Evolutionary conservation across 129 eudicot genomes (phyloP).

Genomic region (Flaveria trinervia): DNA sequence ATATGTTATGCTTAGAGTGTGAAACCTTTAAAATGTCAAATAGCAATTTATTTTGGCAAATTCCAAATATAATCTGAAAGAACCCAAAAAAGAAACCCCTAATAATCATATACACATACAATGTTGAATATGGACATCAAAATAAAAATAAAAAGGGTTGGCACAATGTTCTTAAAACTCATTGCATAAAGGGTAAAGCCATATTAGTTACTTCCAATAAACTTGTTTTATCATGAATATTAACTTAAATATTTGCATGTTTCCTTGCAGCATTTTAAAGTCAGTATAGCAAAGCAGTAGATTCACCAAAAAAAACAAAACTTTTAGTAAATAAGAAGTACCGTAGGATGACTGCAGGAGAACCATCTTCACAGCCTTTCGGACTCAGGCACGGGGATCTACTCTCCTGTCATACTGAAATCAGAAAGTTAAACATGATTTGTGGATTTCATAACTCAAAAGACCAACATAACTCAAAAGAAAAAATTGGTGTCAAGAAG

Average conservation of each 20-base stretch:
- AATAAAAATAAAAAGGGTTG: too few species aligned
- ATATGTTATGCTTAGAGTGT: too few species aligned
- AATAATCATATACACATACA: too few species aligned
- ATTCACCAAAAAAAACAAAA: too few species aligned
- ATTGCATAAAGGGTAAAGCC: neutral
- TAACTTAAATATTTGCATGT: neutral
- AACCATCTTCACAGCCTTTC: conserved; percentile 81
- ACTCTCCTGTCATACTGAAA: conserved; percentile 96
- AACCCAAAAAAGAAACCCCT: too few species aligned
- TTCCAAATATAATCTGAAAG: too few species aligned
- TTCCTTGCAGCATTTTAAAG: neutral
- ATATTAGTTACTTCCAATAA: neutral
- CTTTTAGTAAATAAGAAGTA: too few species aligned
- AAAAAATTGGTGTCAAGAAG: neutral
- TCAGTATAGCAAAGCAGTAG: neutral
- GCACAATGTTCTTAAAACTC: neutral
- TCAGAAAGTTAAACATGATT: conserved; percentile 6
- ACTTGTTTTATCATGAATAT: neutral
- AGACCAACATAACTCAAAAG: neutral
- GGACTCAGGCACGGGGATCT: conserved; percentile 76
- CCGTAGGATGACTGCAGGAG: conserved; percentile 30
- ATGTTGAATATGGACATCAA: too few species aligned
- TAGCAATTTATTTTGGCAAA: too few species aligned
- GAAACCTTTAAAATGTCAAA: too few species aligned
- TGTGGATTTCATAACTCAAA: conserved; percentile 13